Evolutionary conservation across 1,139 yeast species (phyloP), one percentile per base, ranked within the genome.

Genomic region (Tardiomyces blankii): DNA sequence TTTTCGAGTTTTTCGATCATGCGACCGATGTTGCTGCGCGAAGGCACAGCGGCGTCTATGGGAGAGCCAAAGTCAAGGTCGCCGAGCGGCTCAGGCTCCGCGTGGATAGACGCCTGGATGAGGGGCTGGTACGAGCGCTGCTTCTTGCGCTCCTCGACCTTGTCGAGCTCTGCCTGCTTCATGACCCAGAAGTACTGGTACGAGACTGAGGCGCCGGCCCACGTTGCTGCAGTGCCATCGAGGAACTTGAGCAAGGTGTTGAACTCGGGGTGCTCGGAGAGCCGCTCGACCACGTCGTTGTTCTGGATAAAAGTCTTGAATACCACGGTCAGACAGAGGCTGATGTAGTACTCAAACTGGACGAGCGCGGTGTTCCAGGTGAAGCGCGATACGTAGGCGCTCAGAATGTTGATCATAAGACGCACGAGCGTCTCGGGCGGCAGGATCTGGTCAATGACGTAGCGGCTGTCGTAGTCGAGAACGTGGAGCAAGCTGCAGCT

Each of bases 301-400:
- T 30, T 44, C 40, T 46, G 43, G 16, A 49, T 43, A 16, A 41
- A 40, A 8, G 42, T 42, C 38, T 51, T 49, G 30, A 49, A 42
- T 11, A 47, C 44, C n/a, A 49, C 38, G 9, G 51, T 41, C 9
- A 51, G 30, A 7, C 44, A 42, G 41, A 51, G 38, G 25, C 53
- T 50, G 21, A 50, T 42, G 40, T 39, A 50, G 40, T 51, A 51
- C 38, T 51, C 54, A 41, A 51, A 51, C 13, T 48, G 47, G 12
- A 53, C 51, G 18, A 49, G 42, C 8, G 52, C 28, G 21, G 48
- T 44, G 13, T 40, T 39, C 19, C 42, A 38, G n/a, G 46, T 18
- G 39, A 33, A 40, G 39, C 40, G 45, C 33, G 44, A 33, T 11
- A 47, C 39, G 33, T 40, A 35, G 7, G 50, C 46, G 32, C 40